Evolutionary conservation across 106 monocot species (phyloP), one percentile per base, ranked within the genome.

Genomic region (Acanthochlamys bracteata): DNA sequence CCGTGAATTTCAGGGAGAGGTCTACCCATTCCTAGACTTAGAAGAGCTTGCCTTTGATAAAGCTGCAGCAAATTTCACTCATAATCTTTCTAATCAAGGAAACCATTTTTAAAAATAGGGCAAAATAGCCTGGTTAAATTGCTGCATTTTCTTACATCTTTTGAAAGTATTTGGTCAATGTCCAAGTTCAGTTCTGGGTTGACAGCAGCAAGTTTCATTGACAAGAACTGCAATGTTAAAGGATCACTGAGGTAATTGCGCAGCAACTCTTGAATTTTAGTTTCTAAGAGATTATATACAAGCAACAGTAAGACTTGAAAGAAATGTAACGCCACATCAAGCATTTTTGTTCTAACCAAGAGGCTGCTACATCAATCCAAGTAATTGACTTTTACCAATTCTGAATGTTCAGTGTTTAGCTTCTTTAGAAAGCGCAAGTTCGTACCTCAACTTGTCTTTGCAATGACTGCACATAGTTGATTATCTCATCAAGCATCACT

Each of bases 401-500:
- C 15, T 17, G 17, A 49, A 49, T 49, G 17, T 4, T 14, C 17
- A 14, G 2, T 49, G 43, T 43, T 43, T 43, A 43, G 7, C 7
- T 49, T 49, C 55, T 21, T 0, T 55, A 55, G 55, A 22, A 55
- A 10, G 14, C 45, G 20, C 20, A 21, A 55, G 16, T 23, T 7
- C 57, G 17, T 63, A 80, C 79, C 79, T 80, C 79, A 62, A 80
- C 74, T 26, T 80, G 79, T 22, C 79, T 52, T 61, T 79, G 79
- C 20, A 79, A 68, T 25, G 79, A 79, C 65, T 79, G 79, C 8
- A 80, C 79, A 41, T 87, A 87, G 65, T 87, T 87, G 63, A 87
- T 87, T 26, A 87, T 87, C 77, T 87, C 86, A 69, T 87, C 86
- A 23, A 87, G 79, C 79, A 87, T 87, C 64, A 83, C 53, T 33